phyloP scores from a whole-genome alignment of 2,329 filamentous ascomycete species.

The Triangularia verruculosa region DNA sequence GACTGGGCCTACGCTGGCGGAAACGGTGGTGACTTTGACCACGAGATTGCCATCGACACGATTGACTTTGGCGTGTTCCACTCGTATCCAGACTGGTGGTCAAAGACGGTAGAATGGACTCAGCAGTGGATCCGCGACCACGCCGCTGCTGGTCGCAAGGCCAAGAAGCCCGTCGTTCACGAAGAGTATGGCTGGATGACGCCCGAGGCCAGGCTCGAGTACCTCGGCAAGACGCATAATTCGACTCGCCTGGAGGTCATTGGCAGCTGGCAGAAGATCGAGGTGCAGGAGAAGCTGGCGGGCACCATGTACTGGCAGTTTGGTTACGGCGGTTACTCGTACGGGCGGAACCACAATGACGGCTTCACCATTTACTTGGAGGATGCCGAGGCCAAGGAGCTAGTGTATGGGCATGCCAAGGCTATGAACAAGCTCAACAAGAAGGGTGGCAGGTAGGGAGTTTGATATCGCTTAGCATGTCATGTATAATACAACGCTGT shows the following conservation, averaged over 20 bases:
- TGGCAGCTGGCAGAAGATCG: constrained; percentile 49
- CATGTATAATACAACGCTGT: background rate
- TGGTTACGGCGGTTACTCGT: constrained; percentile 49
- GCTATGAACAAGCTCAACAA: constrained; percentile 37
- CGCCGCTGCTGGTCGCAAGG: constrained; percentile 40
- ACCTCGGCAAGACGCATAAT: constrained; percentile 42
- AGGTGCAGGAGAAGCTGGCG: constrained; percentile 45
- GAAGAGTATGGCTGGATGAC: constrained; percentile 57
- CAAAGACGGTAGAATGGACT: constrained; percentile 50
- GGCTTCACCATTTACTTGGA: constrained; percentile 57
- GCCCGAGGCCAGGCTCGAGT: constrained; percentile 45
- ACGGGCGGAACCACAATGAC: constrained; percentile 53
- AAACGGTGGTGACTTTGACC: constrained; percentile 54
- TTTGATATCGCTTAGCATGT: background rate
- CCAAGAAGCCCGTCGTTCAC: constrained; percentile 52
- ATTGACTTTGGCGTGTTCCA: constrained; percentile 57
- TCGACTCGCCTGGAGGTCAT: constrained; percentile 45
- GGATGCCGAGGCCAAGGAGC: constrained; percentile 42
- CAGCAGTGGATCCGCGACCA: constrained; percentile 55
- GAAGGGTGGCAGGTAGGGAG: constrained; percentile 1
- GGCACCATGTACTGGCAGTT: constrained; percentile 56
- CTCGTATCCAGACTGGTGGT: constrained; percentile 55
- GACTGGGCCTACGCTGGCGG: constrained; percentile 47
- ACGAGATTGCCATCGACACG: constrained; percentile 44
- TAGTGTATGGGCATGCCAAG: constrained; percentile 45